Evolutionary conservation across 2,329 filamentous ascomycete genomes (phyloP).

Genomic region (Aspergillus luchuensis): DNA sequence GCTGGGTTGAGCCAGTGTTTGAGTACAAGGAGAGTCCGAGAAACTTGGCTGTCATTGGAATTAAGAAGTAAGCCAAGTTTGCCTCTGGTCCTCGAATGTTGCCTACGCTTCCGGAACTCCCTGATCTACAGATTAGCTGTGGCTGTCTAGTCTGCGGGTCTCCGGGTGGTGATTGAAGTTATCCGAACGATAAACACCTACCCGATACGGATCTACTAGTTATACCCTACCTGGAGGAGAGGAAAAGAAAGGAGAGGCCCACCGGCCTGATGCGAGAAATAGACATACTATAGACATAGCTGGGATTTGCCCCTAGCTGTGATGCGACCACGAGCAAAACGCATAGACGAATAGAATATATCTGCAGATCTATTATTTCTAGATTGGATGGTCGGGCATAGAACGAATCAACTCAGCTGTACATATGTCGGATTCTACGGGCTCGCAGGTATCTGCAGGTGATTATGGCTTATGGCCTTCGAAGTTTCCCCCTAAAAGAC

Average conservation of each 20-base stretch:
- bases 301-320: background rate
- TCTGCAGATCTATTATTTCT: background rate
- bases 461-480: too few species aligned
- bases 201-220: background rate
- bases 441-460: too few species aligned
- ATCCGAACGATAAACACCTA: background rate
- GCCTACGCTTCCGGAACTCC: background rate
- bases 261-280: background rate
- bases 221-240: too few species aligned
- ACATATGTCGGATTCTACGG: background rate
- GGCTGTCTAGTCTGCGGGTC: background rate
- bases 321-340: conserved; percentile 7
- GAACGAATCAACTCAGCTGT: background rate
- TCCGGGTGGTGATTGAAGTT: background rate
- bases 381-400: too few species aligned
- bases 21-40: conserved; percentile 82
- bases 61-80: conserved; percentile 62
- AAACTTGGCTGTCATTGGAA: conserved; percentile 89
- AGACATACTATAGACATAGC: background rate
- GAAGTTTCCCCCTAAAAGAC: too few species aligned
- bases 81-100: background rate
- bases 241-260: too few species aligned
- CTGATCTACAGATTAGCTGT: background rate
- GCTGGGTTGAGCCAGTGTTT: conserved; percentile 93
- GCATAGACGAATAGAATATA: background rate